phyloP scores from a whole-genome alignment of 140 eudicot genomes.

The Cichorium intybus region DNA sequence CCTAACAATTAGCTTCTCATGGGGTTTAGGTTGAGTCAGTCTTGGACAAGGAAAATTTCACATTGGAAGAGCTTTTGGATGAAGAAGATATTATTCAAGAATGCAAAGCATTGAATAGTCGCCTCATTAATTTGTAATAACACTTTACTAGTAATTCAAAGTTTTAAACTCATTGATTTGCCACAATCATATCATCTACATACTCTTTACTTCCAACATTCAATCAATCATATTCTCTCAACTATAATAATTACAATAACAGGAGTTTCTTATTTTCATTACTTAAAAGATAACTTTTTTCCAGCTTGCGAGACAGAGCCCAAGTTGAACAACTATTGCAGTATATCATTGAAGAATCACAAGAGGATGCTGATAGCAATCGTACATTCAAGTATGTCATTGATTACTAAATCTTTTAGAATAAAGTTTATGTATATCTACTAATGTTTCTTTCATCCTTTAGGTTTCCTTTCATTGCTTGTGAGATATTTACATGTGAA shows the following conservation, averaged over 20 bases:
- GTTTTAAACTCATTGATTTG: background rate
- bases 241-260: background rate
- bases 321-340: constrained; percentile 79
- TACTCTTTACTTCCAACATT: background rate
- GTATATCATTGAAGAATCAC: constrained; percentile 69
- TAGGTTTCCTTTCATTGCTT: constrained; percentile 96
- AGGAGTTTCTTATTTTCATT: background rate
- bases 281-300: constrained; percentile 15
- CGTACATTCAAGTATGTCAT: constrained; percentile 66
- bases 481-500: constrained; percentile 96
- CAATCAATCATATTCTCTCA: background rate
- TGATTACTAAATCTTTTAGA: constrained; percentile 5
- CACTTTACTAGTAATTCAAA: constrained; percentile 8
- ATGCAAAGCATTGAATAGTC: constrained; percentile 95
- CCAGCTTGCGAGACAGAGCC: constrained; percentile 79
- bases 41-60: constrained; percentile 84
- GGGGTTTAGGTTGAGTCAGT: constrained; percentile 62
- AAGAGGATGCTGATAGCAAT: constrained; percentile 75
- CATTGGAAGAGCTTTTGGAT: constrained; percentile 95
- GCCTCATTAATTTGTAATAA: constrained; percentile 94
- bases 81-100: constrained; percentile 99
- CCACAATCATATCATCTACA: background rate
- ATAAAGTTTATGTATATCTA: background rate
- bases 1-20: constrained; percentile 13
- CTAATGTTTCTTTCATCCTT: constrained; percentile 7